Base-by-base conservation (phyloP, 805 yeast genomes). In the Candida easanensis region DNA sequence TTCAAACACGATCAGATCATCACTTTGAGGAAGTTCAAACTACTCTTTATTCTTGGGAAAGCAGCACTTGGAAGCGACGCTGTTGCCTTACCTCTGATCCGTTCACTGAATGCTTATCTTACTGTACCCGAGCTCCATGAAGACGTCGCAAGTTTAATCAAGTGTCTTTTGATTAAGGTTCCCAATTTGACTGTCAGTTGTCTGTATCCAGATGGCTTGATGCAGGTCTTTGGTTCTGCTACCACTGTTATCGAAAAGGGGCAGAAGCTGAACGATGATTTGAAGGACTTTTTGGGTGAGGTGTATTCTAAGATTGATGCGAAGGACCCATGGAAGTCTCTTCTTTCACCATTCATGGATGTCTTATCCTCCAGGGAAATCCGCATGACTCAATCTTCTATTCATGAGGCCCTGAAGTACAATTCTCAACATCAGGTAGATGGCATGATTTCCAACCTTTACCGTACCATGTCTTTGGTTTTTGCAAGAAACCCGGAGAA, bases 21-120 rank as follows among this genome's bases (percentile, higher is more conserved):
- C n/a, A n/a, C n/a, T n/a, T n/a, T n/a, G n/a, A n/a, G n/a, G n/a
- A n/a, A n/a, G n/a, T n/a, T n/a, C n/a, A n/a, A n/a, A n/a, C n/a
- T n/a, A n/a, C n/a, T n/a, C n/a, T 1, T 13, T 56, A 4, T 40
- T 48, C 21, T 30, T 76, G 5, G 60, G 77, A 42, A 64, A 58
- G 41, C 38, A 2, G 42, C 30, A 1, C 53, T 60, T n/a, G 27
- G 25, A 1, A 34, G 51, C 30, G 40, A 44, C 10, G 48, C 49
- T 5, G 33, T 71, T 8, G 38, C 51, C 1, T 36, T 41, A 1
- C 51, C 64, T 2, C 20, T 67, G 3, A 44, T 51, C 6, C 23
- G 28, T 2, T 11, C 23, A 2, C 17, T 57, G 4, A 27, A 28
- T 1, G 17, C 45, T 51, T 16, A 61, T 22, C 41, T 71, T 2